Conservation (phyloP, 2,329 filamentous ascomycete genomes). For the Domatiomyces globalis region DNA sequence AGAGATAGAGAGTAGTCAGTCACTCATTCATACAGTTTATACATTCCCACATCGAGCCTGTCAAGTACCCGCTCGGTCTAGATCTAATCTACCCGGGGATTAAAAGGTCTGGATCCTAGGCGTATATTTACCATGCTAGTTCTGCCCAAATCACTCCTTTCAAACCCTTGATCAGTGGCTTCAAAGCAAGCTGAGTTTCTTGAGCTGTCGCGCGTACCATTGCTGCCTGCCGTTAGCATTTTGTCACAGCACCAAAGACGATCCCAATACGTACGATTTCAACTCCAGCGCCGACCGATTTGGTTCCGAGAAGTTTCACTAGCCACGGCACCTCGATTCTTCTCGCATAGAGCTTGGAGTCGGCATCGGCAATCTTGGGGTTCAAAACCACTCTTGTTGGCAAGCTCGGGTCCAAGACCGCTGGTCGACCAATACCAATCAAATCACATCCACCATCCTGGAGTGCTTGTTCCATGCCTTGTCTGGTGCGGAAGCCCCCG, state of each 20-base stretch:
- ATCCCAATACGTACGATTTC: neutral
- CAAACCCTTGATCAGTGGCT: too few species aligned
- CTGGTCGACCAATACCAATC: constrained; percentile 36
- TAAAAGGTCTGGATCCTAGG: too few species aligned
- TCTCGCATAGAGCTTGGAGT: neutral
- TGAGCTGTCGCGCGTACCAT: neutral
- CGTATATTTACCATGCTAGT: neutral
- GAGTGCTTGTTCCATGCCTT: constrained; percentile 37
- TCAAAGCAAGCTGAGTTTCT: neutral
- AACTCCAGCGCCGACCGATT: neutral
- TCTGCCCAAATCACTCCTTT: neutral
- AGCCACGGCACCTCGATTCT: neutral
- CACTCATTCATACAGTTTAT: neutral
- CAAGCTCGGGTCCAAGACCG: constrained; percentile 31
- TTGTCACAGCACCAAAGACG: neutral
- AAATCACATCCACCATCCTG: constrained; percentile 35
- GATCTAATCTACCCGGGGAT: too few species aligned
- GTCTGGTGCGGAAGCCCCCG: constrained; percentile 46
- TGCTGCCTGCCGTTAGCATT: neutral
- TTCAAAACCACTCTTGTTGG: constrained; percentile 19
- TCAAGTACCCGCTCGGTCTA: neutral
- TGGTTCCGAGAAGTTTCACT: neutral
- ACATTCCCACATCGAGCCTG: neutral
- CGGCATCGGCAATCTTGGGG: constrained; percentile 10
- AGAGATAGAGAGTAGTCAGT: neutral